Conservation (phyloP, 2,329 filamentous ascomycete genomes). For the Tolypocladium tropicale region DNA sequence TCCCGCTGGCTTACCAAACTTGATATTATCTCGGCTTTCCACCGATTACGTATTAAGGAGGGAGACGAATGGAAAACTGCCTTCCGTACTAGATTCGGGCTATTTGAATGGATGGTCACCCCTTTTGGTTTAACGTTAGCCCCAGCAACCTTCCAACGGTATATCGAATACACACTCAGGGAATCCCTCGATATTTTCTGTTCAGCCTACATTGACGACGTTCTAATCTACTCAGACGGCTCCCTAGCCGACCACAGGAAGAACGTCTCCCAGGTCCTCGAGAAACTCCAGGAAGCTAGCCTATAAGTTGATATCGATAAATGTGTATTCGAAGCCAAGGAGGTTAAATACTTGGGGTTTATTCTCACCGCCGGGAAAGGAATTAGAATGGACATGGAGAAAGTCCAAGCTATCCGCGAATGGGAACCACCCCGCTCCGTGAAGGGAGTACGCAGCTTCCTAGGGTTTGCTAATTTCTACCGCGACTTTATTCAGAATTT, state of each 20-base stretch:
- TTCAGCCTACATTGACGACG: slow-evolving; percentile 3
- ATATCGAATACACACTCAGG: background rate
- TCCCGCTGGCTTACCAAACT: background rate
- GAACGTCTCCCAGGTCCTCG: too few species aligned
- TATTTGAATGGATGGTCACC: background rate
- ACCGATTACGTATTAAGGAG: background rate
- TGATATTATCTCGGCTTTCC: background rate
- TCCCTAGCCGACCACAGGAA: too few species aligned
- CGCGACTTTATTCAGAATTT: too few species aligned
- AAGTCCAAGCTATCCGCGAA: too few species aligned
- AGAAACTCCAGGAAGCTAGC: background rate
- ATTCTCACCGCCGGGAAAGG: background rate
- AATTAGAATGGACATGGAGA: background rate
- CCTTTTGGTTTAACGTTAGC: background rate
- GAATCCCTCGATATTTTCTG: slow-evolving; percentile 1
- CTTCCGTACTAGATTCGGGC: background rate
- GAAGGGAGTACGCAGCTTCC: too few species aligned
- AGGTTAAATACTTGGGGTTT: background rate
- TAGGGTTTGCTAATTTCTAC: too few species aligned
- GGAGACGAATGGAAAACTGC: slow-evolving; percentile 1
- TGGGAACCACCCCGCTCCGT: too few species aligned
- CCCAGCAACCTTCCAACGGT: background rate
- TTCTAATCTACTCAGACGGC: slow-evolving; percentile 4
- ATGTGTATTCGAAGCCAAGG: background rate
- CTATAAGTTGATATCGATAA: background rate